These are phyloP conservation scores for Meyerozyma sp. DNA, from an alignment of 1,139 yeast species.

Conservation along the genomic window DNA sequence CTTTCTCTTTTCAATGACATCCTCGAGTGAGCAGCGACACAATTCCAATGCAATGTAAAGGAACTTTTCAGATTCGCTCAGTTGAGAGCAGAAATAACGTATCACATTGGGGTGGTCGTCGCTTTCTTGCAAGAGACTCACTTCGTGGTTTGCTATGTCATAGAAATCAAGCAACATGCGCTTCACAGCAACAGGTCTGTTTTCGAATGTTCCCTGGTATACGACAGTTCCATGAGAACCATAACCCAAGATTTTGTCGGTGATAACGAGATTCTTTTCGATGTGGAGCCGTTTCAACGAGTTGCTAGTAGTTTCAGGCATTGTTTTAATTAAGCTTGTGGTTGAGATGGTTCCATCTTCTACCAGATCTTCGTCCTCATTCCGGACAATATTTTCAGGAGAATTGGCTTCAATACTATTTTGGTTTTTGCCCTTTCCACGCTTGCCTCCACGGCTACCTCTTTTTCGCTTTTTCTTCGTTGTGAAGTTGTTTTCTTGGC, in stretches of 20 bases:
- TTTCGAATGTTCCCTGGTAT: slow-evolving; percentile 83
- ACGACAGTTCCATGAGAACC: slow-evolving; percentile 98
- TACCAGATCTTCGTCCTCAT: slow-evolving; percentile 9
- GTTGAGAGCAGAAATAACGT: slow-evolving; percentile 87
- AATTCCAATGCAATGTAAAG: slow-evolving; percentile 89
- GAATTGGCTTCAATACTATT: slow-evolving; percentile 10
- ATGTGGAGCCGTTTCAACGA: slow-evolving; percentile 33
- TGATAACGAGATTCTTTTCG: slow-evolving; percentile 55
- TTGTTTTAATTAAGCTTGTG: slow-evolving; percentile 23
- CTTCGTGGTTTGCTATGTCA: slow-evolving; percentile 95
- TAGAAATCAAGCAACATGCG: slow-evolving; percentile 89
- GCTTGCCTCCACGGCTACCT: slow-evolving; percentile 79
- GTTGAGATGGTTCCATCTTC: slow-evolving; percentile 22
- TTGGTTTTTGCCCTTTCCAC: slow-evolving; percentile 39
- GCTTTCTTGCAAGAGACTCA: slow-evolving; percentile 79
- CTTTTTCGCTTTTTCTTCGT: slow-evolving; percentile 55
- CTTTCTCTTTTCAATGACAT: slow-evolving; percentile 58
- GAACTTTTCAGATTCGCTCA: slow-evolving; percentile 66
- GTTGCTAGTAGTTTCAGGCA: slow-evolving; percentile 11
- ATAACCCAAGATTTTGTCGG: slow-evolving; percentile 77
- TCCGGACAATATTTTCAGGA: slow-evolving; percentile 10
- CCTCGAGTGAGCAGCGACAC: slow-evolving; percentile 86
- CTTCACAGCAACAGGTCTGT: slow-evolving; percentile 92
- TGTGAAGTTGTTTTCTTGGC: background rate
- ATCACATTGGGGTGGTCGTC: slow-evolving; percentile 97